These are phyloP conservation scores for Durusdinium trenchii DNA, from an alignment of 73 alveolate genomes.

Conservation along the genomic window DNA sequence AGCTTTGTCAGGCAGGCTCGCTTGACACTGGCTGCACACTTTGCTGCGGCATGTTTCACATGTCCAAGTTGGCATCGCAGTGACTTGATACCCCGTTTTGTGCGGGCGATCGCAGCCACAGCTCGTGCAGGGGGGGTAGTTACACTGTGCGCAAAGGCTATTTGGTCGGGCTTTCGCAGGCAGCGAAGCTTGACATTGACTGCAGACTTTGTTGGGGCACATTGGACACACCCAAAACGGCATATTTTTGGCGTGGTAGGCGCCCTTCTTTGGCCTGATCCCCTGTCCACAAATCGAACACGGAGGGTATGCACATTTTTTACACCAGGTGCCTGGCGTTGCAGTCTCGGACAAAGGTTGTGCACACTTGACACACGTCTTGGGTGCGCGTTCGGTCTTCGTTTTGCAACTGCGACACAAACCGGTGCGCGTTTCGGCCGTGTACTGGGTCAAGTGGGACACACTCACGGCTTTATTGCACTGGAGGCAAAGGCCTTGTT, in stretches of 20 bases:
- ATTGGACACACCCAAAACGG: neutral
- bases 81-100: neutral
- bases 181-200: neutral
- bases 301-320: neutral
- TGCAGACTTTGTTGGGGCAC: neutral
- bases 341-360: neutral
- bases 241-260: neutral
- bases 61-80: neutral
- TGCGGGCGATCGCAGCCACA: neutral
- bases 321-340: conserved; percentile 14
- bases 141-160: neutral
- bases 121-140: neutral
- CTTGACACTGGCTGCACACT: neutral
- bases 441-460: neutral
- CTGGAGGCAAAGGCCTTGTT: neutral
- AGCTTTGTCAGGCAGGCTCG: neutral
- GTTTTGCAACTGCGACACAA: neutral
- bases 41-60: neutral
- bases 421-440: neutral
- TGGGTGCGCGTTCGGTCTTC: neutral
- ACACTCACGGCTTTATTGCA: neutral
- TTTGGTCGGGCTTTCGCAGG: neutral
- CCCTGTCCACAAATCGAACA: neutral
- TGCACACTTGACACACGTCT: neutral
- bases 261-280: neutral